Percentiles rank a stretch among this genome's conserved stretches.
Conservation (phyloP, 148 eudicot species). For the Talinum fruticosum region DNA sequence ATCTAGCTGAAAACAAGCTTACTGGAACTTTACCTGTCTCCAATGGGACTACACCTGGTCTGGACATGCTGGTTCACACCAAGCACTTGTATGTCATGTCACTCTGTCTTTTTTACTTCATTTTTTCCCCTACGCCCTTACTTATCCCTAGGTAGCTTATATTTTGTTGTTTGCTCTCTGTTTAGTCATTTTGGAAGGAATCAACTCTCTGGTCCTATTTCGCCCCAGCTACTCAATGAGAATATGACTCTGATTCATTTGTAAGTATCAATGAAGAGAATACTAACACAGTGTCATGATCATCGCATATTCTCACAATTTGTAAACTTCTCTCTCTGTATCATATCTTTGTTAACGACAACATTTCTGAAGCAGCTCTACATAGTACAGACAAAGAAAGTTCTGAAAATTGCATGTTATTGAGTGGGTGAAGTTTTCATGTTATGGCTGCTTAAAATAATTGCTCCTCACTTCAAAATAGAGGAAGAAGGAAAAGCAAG, state of each 20-base stretch:
- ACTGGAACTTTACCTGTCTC: conserved; percentile 63
- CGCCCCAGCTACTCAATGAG: conserved; percentile 51
- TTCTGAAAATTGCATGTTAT: background rate
- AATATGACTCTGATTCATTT: conserved; percentile 62
- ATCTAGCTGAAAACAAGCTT: conserved; percentile 54
- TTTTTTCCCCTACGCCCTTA: background rate
- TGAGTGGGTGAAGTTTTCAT: background rate
- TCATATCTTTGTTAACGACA: too few species aligned
- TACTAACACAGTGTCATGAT: background rate
- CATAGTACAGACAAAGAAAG: background rate
- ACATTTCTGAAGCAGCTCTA: too few species aligned
- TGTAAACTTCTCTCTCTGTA: background rate
- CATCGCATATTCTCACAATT: background rate
- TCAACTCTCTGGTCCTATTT: conserved; percentile 68
- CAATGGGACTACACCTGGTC: conserved; percentile 50
- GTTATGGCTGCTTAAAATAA: background rate
- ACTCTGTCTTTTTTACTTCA: background rate
- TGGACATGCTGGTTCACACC: conserved; percentile 47
- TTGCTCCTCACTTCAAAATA: background rate
- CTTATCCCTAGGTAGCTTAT: background rate
- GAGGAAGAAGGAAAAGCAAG: background rate
- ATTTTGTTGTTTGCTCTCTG: background rate
- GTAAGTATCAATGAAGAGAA: conserved; percentile 46
- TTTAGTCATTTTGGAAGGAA: conserved; percentile 79
- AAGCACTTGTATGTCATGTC: conserved; percentile 66